Base-by-base conservation (phyloP, 441 rosid genomes). In the Macaranga tanarius region DNA sequence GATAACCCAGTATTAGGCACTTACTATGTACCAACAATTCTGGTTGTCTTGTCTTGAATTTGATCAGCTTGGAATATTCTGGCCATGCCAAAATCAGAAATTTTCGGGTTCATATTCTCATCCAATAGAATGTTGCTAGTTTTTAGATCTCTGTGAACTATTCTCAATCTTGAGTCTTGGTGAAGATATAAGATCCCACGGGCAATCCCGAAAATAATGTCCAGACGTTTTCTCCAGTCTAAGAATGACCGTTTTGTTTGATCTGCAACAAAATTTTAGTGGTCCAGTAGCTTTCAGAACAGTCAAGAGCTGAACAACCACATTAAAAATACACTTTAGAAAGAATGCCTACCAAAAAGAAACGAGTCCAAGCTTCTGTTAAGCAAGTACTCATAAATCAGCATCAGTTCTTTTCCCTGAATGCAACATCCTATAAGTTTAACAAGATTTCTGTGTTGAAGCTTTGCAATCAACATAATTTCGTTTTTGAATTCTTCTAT, bases 371-470 rank as follows among this genome's bases (percentile, higher is more conserved):
- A 67, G 47, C 71, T 67, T 67, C 81, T 81, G 76, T 86, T 88
- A 7, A 84, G 82, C 70, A 86, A 58, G 56, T 79, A 86, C 60
- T 88, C 91, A 50, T 89, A 91, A 62, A 91, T 65, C 65, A 91
- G 68, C 86, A 87, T 85, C 64, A 71, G 77, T 63, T 89, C 45
- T 42, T 42, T 10, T 7, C 11, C 45, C 10, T 42, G 45, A 42
- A 42, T 6, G 45, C 45, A 42, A 42, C 45, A 7, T 42, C 45
- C 45, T 42, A 42, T 1, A 10, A 42, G 45, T 42, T 42, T 42
- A 9, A 88, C 90, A 26, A 91, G 92, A 74, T 89, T 89, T 7
- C 91, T 76, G 58, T 86, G 97, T 69, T 86, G 97, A 68, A 89
- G 82, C 59, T 86, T 88, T 0, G 86, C 85, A 23, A 88, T 84